Base-by-base conservation (phyloP, 1,284 basidiomycete genomes). In the Sanghuangporus sanghuang region DNA sequence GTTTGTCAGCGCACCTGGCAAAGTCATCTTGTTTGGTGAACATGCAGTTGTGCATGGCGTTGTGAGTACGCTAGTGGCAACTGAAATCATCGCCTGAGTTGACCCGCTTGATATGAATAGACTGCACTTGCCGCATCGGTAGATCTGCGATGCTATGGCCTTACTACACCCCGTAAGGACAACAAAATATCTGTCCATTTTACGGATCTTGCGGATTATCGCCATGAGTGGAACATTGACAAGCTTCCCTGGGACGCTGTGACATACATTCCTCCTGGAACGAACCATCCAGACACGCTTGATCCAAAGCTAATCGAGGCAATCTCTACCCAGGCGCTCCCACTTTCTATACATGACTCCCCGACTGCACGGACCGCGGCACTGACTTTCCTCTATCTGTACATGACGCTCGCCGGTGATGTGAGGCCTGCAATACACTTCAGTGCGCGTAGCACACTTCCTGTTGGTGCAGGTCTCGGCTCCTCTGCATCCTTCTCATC, bases 1-100 rank as follows among this genome's bases (percentile, higher is more conserved):
- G 90, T 83, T 96, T 63, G 90, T 97, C 63, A 95, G 93, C 63
- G 93, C 97, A 6, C 97, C 97, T 6, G 97, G 97, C 52, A 99
- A 99, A 75, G 93, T 99, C 67, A 99, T 99, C 69, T 76, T 99
- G 64, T 99, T 99, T 69, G 97, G 97, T 60, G 97, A 99, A 77
- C 97, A 99, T 76, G 97, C 97, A 16, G 97, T 99, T 60, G 97
- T 99, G 23, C 92, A 99, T 74, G 97, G 97, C 62, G 92, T 96
- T 61, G 93, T 94, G 74, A 82, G 92, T 85, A 14, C 32, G 66
- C 62, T 3, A 46, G 21, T 35, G 49, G 35, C 46, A 23, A 38
- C 46, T 21, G 11, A 7, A 27, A 40, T 32, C 1, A 3, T 52
- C 14, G 8, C 40, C 8, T 57, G 55, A 40, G 18, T 36, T 57